phyloP scores from a whole-genome alignment of 192 early-diverging fungal species.

The Helicostylum pulchrum region DNA sequence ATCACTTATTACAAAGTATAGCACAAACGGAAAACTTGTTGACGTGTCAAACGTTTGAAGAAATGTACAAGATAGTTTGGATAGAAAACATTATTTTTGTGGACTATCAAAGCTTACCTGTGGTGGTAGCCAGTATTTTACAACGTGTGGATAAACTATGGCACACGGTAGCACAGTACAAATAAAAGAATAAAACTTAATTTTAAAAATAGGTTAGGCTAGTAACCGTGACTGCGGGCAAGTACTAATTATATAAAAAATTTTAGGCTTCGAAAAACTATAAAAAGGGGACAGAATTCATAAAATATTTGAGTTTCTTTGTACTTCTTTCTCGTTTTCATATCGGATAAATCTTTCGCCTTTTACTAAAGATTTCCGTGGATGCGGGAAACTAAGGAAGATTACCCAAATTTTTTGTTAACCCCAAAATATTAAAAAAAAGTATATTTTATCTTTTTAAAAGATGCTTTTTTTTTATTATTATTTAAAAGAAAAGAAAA shows the following conservation, averaged over 20 bases:
- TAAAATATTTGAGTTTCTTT: neutral
- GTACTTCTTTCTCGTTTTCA: conserved; percentile 23
- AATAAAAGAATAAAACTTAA: neutral
- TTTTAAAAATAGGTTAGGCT: no score
- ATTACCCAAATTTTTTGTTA: conserved; percentile 25
- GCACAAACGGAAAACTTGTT: no score
- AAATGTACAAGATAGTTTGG: no score
- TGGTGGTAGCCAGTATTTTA: no score
- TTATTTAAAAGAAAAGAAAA: conserved; percentile 1
- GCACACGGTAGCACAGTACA: no score
- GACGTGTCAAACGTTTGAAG: no score
- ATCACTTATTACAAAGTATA: no score
- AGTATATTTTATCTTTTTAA: neutral
- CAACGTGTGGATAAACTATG: no score
- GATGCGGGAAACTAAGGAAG: conserved; percentile 23
- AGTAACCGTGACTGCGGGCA: no score
- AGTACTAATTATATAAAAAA: no score
- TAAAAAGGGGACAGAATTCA: conserved; percentile 7
- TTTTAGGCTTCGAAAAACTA: conserved; percentile 7
- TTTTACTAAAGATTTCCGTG: conserved; percentile 33
- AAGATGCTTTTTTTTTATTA: neutral
- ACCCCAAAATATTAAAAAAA: neutral
- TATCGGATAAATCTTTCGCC: conserved; percentile 31
- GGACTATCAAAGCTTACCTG: no score
- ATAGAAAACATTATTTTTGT: no score